Percentiles rank a stretch among this genome's conserved stretches.
Conservation (phyloP, 805 yeast species). For the Saturnispora kantuleensis region DNA sequence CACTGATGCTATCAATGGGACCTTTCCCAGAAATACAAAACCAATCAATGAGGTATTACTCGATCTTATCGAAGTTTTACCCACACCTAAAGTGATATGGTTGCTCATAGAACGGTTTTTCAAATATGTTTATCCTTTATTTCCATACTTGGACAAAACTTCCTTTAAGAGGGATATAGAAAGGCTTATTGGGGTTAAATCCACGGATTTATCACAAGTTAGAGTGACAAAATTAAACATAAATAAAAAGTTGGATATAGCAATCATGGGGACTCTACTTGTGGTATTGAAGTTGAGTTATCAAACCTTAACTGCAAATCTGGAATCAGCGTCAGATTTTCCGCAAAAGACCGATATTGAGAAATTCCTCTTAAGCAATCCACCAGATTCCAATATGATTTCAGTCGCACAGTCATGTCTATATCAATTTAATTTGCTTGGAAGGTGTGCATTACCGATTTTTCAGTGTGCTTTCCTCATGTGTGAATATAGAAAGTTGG, state of each 20-base stretch:
- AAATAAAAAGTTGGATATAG: slow-evolving; percentile 38
- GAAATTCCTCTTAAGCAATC: slow-evolving; percentile 33
- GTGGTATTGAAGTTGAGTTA: slow-evolving; percentile 35
- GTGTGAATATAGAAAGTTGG: slow-evolving; percentile 39
- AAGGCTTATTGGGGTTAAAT: slow-evolving; percentile 27
- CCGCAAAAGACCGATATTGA: slow-evolving; percentile 23
- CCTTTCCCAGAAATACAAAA: neutral
- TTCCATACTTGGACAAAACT: slow-evolving; percentile 37
- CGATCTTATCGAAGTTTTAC: slow-evolving; percentile 31
- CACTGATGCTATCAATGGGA: neutral
- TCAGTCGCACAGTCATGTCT: slow-evolving; percentile 46
- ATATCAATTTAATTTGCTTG: slow-evolving; percentile 41
- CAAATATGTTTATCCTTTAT: slow-evolving; percentile 34
- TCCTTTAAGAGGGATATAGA: slow-evolving; percentile 27
- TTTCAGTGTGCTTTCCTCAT: slow-evolving; percentile 46
- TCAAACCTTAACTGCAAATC: slow-evolving; percentile 29
- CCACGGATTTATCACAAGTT: slow-evolving; percentile 25
- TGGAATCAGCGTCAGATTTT: slow-evolving; percentile 17
- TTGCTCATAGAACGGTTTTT: slow-evolving; percentile 35
- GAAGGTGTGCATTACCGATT: slow-evolving; percentile 39
- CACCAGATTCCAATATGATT: slow-evolving; percentile 36
- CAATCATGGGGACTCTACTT: slow-evolving; percentile 37
- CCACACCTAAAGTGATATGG: slow-evolving; percentile 37
- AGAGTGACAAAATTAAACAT: slow-evolving; percentile 25
- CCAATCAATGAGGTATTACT: slow-evolving; percentile 16